Evolutionary conservation across 768 basidiomycete genomes (phyloP).

Genomic region (Pleurotus djamor): DNA sequence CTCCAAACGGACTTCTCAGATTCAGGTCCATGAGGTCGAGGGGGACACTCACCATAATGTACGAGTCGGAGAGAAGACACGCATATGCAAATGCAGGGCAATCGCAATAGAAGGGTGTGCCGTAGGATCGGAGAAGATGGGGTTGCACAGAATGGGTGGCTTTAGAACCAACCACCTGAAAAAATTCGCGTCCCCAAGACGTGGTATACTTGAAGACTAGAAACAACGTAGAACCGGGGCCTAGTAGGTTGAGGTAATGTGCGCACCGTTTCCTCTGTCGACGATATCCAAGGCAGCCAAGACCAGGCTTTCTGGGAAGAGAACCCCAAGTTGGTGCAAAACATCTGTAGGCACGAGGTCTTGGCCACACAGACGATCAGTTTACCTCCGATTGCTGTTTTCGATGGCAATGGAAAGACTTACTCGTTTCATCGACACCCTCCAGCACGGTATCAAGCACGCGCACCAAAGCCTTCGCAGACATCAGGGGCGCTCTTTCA

Average conservation of each 20-base stretch:
- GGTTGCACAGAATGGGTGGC: constrained; percentile 60
- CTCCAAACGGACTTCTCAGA: constrained; percentile 29
- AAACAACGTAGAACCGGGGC: background rate
- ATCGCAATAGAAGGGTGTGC: constrained; percentile 52
- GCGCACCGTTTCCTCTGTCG: constrained; percentile 64
- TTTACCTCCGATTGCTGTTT: background rate
- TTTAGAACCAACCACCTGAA: constrained; percentile 67
- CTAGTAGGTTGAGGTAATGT: background rate
- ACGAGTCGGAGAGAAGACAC: constrained; percentile 56
- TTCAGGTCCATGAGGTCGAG: background rate
- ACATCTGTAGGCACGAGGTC: constrained; percentile 45
- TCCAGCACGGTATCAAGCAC: background rate
- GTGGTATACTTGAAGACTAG: constrained; percentile 62
- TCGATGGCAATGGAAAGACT: background rate
- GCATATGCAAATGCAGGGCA: constrained; percentile 73
- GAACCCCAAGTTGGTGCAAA: constrained; percentile 49
- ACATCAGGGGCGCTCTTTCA: background rate
- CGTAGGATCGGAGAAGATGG: constrained; percentile 20
- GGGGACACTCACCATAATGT: constrained; percentile 54
- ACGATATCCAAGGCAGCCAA: constrained; percentile 77
- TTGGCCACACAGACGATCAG: background rate
- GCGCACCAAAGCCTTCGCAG: background rate
- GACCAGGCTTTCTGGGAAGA: constrained; percentile 64
- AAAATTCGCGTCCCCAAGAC: constrained; percentile 57
- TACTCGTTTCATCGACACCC: background rate